Evolutionary conservation across 2,329 filamentous ascomycete species (phyloP).

Genomic region (Dactylellina leptospora): DNA sequence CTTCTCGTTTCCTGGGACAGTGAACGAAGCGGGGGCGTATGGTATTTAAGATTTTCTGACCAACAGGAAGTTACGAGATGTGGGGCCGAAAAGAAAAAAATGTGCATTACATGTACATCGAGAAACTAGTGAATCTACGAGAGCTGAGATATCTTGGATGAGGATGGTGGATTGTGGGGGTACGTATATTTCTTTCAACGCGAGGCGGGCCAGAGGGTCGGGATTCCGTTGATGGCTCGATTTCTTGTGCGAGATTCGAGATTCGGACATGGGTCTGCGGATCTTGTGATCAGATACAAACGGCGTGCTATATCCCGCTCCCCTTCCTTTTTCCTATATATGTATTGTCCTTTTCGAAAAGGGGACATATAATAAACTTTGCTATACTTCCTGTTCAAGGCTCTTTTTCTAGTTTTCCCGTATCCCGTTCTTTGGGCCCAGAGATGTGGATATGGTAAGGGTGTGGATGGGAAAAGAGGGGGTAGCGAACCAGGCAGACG

Average conservation of each 20-base stretch:
- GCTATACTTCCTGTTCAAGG: neutral
- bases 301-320: neutral
- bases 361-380: too few species aligned
- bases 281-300: slow-evolving; percentile 39
- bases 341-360: too few species aligned
- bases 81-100: too few species aligned
- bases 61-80: too few species aligned
- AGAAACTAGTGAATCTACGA: too few species aligned
- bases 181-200: neutral
- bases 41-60: too few species aligned
- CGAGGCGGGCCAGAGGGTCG: neutral
- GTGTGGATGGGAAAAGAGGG: neutral
- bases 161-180: neutral
- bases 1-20: neutral
- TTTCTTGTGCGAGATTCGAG: slow-evolving; percentile 19
- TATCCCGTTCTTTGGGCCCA: slow-evolving; percentile 40
- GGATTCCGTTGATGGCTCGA: neutral
- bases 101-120: too few species aligned
- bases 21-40: too few species aligned
- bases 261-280: slow-evolving; percentile 45
- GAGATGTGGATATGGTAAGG: neutral
- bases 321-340: neutral
- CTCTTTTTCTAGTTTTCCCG: neutral
- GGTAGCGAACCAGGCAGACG: neutral
- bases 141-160: neutral